Conservation (phyloP, 139 green algal species). For the Picochlorum sp. region DNA sequence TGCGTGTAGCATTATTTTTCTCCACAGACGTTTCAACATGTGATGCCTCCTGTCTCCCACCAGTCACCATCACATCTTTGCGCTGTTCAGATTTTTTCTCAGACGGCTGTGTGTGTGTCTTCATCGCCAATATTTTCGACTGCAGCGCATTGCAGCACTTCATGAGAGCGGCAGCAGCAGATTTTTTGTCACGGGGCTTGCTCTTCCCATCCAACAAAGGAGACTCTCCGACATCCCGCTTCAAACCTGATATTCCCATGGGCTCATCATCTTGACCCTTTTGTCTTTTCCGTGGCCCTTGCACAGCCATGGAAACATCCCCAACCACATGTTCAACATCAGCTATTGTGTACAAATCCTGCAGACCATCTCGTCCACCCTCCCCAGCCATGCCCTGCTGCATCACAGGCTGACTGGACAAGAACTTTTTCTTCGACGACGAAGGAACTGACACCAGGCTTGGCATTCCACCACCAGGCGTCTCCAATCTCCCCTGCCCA, state of each 20-base stretch:
- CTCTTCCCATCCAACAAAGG: background rate
- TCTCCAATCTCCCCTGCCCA: background rate
- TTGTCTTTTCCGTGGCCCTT: too few species aligned
- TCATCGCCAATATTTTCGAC: background rate
- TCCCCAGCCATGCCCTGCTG: background rate
- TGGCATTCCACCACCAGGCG: background rate
- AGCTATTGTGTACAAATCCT: background rate
- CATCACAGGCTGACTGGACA: background rate
- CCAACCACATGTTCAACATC: background rate
- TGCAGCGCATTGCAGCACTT: slow-evolving; percentile 2
- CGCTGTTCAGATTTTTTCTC: background rate
- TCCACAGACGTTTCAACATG: too few species aligned
- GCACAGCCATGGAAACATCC: too few species aligned
- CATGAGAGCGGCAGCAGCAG: background rate
- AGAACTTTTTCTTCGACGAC: slow-evolving; percentile 1
- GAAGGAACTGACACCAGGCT: background rate
- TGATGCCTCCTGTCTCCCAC: too few species aligned
- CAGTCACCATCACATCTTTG: background rate
- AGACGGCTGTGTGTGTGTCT: background rate
- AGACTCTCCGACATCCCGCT: too few species aligned
- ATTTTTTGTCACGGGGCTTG: background rate
- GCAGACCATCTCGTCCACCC: background rate
- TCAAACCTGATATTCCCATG: too few species aligned
- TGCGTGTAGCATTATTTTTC: too few species aligned
- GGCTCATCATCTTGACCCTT: too few species aligned